Base-by-base conservation (phyloP, 805 yeast genomes). In the Candida coquimbonensis region DNA sequence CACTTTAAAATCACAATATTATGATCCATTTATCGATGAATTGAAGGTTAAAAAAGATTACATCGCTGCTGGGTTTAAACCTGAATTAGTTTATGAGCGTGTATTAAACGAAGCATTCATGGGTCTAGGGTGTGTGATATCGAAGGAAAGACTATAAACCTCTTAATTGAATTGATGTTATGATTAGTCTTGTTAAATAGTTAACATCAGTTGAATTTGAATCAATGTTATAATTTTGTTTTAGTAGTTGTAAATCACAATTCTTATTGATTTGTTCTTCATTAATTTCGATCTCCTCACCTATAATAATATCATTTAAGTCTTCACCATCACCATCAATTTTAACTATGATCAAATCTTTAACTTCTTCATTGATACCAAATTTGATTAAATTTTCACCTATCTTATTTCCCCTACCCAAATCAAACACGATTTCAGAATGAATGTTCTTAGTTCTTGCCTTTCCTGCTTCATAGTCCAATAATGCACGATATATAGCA, bases 21-120 rank as follows among this genome's bases (percentile, higher is more conserved):
- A 70, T 47, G 93, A 86, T 60, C 87, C 91, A 19, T 74, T 77
- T 45, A 69, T 81, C 65, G 66, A 75, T 53, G 72, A 74, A 51
- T 57, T 76, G 61, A 58, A 72, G 51, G 68, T 66, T 7, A 82
- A 81, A 61, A 75, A 77, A 35, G 87, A 82, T 51, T 88, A 75
- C 56, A 72, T 75, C 53, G 98, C 96, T 4, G 82, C 93, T 13
- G 99, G 99, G 2, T 89, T 89, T 74, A 75, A 81, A 49, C 70
- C 86, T 27, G 77, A 78, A 42, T 69, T 67, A 31, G 89, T 85
- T 17, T 87, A 83, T 59, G 79, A 80, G 53, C 77, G 91, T 53
- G 81, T 91, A 5, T 68, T 93, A 43, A 84, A 85, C 47, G 93
- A 86, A 53, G 97, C 98, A 7, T 91, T 90, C 55, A 78, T 81